A percentile compares a stretch with the other conserved stretches of the same genome.
Evolutionary conservation across 2,329 filamentous ascomycete species (phyloP).

Genomic region (Aspergillus bombycis): DNA sequence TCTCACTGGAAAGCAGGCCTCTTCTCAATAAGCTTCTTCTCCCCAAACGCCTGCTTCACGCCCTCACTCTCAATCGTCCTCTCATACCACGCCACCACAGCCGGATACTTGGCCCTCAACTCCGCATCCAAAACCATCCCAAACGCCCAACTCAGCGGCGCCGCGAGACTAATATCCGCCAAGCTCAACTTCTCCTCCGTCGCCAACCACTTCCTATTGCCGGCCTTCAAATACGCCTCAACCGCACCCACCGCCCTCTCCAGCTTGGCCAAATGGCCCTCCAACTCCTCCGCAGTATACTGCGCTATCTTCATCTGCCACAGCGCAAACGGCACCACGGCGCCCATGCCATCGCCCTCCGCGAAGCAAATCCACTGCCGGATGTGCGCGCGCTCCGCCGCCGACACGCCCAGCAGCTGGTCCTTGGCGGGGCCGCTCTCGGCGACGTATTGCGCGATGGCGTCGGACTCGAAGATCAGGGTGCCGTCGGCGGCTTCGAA

Average conservation of each 20-base stretch:
- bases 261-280: slow-evolving; percentile 19
- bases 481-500: slow-evolving; percentile 52
- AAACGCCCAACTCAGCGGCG: slow-evolving; percentile 32
- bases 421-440: slow-evolving; percentile 48
- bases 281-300: slow-evolving; percentile 28
- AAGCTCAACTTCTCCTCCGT: slow-evolving; percentile 28
- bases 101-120: slow-evolving; percentile 31
- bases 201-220: slow-evolving; percentile 28
- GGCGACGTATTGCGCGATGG: slow-evolving; percentile 53
- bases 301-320: slow-evolving; percentile 24
- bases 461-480: slow-evolving; percentile 49
- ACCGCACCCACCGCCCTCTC: slow-evolving; percentile 21
- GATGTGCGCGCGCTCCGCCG: slow-evolving; percentile 47
- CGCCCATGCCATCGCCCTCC: slow-evolving; percentile 35
- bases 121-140: slow-evolving; percentile 28
- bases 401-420: slow-evolving; percentile 52
- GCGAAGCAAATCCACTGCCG: slow-evolving; percentile 52
- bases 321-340: slow-evolving; percentile 21
- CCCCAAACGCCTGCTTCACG: slow-evolving; percentile 32
- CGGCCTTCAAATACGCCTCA: slow-evolving; percentile 23
- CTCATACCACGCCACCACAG: slow-evolving; percentile 29
- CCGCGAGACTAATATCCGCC: slow-evolving; percentile 32
- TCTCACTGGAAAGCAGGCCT: neutral
- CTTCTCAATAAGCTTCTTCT: slow-evolving; percentile 31
- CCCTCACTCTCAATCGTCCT: slow-evolving; percentile 19